These are phyloP conservation scores for Moringa oleifera DNA, from an alignment of 345 rosid genomes.

Conservation along the genomic window DNA sequence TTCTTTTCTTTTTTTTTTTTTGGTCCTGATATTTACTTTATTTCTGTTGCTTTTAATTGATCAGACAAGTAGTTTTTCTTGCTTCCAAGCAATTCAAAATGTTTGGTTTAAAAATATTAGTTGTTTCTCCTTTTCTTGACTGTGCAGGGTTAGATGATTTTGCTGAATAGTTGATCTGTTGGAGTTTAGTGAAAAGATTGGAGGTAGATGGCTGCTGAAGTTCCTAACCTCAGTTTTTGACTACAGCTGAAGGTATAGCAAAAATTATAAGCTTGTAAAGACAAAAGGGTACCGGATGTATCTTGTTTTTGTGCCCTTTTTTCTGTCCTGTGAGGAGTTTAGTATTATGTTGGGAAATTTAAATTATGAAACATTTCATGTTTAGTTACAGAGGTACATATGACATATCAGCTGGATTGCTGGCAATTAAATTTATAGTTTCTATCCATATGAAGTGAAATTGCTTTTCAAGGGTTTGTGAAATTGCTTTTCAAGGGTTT, in stretches of 20 bases:
- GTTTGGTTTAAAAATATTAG: too few relatives aligned
- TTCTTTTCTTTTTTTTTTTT: not conserved
- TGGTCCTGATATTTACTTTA: not conserved
- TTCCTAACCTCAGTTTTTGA: too few relatives aligned
- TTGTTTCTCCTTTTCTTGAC: slow-evolving; percentile 2
- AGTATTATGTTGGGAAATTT: not conserved
- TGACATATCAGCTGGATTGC: not conserved
- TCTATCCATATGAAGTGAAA: too few relatives aligned
- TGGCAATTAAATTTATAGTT: not conserved
- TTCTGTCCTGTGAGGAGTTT: not conserved
- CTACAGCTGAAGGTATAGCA: not conserved
- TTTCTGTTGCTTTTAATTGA: not conserved
- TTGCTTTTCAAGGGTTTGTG: too few relatives aligned
- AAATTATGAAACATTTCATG: not conserved
- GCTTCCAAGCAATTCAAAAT: too few relatives aligned
- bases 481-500: too few relatives aligned
- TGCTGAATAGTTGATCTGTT: slow-evolving; percentile 18
- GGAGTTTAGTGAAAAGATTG: slow-evolving; percentile 4
- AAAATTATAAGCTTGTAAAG: not conserved
- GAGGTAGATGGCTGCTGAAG: not conserved
- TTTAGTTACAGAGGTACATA: not conserved
- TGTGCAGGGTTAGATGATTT: slow-evolving; percentile 14
- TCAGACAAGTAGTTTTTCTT: not conserved
- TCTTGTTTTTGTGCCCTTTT: not conserved
- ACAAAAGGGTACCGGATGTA: not conserved